Base-by-base conservation (phyloP, 2,329 filamentous ascomycete genomes). In the Colletotrichum sp. region DNA sequence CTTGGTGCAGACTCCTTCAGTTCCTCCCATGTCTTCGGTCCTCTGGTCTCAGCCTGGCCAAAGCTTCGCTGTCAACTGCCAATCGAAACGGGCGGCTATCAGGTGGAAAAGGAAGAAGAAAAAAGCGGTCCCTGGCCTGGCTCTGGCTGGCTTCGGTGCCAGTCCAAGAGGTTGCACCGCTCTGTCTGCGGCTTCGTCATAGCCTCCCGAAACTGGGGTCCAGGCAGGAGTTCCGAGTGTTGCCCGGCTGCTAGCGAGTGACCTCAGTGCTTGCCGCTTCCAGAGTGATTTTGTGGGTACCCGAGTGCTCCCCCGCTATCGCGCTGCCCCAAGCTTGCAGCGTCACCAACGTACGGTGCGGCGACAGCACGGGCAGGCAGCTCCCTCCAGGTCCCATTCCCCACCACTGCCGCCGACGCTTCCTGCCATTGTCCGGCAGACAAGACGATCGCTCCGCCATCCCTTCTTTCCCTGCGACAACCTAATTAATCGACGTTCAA, bases 361-460 rank as follows among this genome's bases (percentile, higher is more conserved):
- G 68, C 68, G 68, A 69, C 76, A 59, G 55, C 55, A 52, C 44
- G 69, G 68, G 63, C 44, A 72, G 68, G 63, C 76, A 77, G 76
- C 72, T 77, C 63, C 62, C 55, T 34, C 49, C 8, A 39, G 36
- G 36, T 39, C 36, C 59, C 36, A 34, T 76, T 69, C 76, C 68
- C 76, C 72, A 77, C 76, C 72, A 76, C 34, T 74, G 59, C 70
- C 70, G 70, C 70, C 70, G 72, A 77, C 76, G 49, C 72, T 63
- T 76, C 69, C 60, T 69, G 74, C 63, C 59, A 69, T 69, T 69
- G 57, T 63, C 63, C 68, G 72, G 59, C 69, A 69, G 52, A 69
- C 72, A 60, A 60, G 67, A 72, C 69, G 34, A 59, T 76, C 62
- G 21, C 57, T 72, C 44, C 60, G 72, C 64, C 64, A 69, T 44